A percentile compares a stretch with the other conserved stretches of the same genome.
Evolutionary conservation across 73 alveolate genomes (phyloP).

Genomic region (Paramecium octaurelia): DNA sequence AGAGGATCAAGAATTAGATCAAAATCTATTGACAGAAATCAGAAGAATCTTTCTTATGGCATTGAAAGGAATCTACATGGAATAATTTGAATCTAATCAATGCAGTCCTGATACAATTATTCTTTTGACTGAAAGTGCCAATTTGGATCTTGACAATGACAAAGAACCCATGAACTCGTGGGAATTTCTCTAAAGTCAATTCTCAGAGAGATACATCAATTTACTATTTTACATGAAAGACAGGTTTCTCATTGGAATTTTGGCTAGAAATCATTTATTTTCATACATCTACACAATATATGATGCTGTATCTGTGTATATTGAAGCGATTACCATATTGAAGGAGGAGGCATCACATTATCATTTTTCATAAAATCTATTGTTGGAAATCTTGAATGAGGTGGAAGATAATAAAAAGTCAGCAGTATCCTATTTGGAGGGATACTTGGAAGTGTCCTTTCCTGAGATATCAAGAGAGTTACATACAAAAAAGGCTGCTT

Average conservation of each 20-base stretch:
- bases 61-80: constrained; percentile 69
- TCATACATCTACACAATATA: constrained; percentile 39
- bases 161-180: constrained; percentile 63
- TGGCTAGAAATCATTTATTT: constrained; percentile 41
- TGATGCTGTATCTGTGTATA: constrained; percentile 54
- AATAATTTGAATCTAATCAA: constrained; percentile 42
- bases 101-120: constrained; percentile 50
- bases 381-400: constrained; percentile 30
- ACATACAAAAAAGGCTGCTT: constrained; percentile 53
- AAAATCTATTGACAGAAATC: constrained; percentile 61
- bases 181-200: constrained; percentile 51
- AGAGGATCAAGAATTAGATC: constrained; percentile 44
- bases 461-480: constrained; percentile 51
- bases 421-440: constrained; percentile 34
- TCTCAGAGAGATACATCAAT: constrained; percentile 41
- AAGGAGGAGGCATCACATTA: constrained; percentile 21
- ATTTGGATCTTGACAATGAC: constrained; percentile 57
- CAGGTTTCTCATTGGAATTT: neutral
- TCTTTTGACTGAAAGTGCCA: constrained; percentile 41
- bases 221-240: constrained; percentile 41
- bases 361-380: neutral
- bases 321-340: neutral
- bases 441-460: constrained; percentile 41
- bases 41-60: constrained; percentile 70
- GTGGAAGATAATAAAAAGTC: constrained; percentile 35